phyloP scores from a whole-genome alignment of 192 early-diverging fungal species.

The Gigaspora rosea region DNA sequence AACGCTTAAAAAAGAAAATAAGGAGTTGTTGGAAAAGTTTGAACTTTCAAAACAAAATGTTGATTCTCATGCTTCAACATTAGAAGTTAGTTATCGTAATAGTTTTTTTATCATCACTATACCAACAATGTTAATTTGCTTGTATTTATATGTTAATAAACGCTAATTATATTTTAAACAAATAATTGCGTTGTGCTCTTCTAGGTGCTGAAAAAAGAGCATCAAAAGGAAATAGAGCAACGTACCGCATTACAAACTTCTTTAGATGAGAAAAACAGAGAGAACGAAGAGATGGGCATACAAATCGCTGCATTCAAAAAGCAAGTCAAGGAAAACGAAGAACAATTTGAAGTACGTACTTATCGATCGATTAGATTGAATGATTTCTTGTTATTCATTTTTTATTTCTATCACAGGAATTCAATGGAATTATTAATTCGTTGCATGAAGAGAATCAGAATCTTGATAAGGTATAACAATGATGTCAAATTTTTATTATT shows the following conservation, averaged over 20 bases:
- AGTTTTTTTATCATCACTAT: neutral
- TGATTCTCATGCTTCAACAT: neutral
- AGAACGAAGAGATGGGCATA: neutral
- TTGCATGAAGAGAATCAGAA: too few relatives aligned
- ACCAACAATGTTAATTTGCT: too few relatives aligned
- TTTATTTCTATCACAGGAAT: too few relatives aligned
- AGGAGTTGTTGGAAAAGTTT: neutral
- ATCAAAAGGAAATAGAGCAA: constrained; percentile 18
- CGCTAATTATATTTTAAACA: too few relatives aligned
- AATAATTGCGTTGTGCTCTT: neutral
- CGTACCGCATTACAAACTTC: neutral
- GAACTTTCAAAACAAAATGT: neutral
- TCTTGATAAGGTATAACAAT: too few relatives aligned
- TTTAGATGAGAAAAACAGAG: too few relatives aligned
- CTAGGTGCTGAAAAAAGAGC: neutral
- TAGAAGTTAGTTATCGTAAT: neutral
- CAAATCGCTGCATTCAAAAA: constrained; percentile 14
- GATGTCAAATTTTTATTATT: too few relatives aligned
- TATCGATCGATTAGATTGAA: neutral
- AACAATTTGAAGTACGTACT: constrained; percentile 19
- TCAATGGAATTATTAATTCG: too few relatives aligned
- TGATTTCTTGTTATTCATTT: too few relatives aligned
- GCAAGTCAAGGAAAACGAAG: constrained; percentile 20
- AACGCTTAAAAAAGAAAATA: neutral
- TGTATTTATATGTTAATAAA: too few relatives aligned